Evolutionary conservation across 2,329 filamentous ascomycete species (phyloP).

Genomic region (Furcasterigmium furcatum): DNA sequence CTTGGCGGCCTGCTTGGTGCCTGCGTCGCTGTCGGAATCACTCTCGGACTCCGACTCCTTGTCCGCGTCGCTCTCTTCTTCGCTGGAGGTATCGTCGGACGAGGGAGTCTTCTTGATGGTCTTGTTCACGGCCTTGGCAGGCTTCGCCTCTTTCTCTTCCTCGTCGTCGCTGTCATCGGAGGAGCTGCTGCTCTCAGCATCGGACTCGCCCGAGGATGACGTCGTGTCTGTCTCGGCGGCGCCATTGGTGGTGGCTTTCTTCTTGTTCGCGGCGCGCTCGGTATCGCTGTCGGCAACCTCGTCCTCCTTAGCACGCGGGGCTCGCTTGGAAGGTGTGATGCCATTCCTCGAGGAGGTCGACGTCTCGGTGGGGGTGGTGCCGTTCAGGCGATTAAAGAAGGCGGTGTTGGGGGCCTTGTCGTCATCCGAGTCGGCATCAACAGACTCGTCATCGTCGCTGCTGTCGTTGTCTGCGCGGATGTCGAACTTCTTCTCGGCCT

Average conservation of each 20-base stretch:
- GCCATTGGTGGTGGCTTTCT: conserved; percentile 14
- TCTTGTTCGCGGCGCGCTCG: conserved; percentile 24
- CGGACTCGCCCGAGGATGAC: conserved; percentile 8
- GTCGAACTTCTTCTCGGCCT: conserved; percentile 13
- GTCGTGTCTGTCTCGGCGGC: neutral
- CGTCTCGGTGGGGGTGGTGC: neutral
- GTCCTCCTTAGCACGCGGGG: conserved; percentile 24
- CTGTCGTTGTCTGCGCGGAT: conserved; percentile 11
- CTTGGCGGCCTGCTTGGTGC: conserved; percentile 15
- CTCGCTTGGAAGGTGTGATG: conserved; percentile 8
- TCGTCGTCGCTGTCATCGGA: conserved; percentile 10
- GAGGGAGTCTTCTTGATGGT: conserved; percentile 11
- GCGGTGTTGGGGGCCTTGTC: neutral
- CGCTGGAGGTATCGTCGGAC: conserved; percentile 4
- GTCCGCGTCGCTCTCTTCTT: conserved; percentile 22
- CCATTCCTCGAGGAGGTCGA: conserved; percentile 5
- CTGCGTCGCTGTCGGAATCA: conserved; percentile 19
- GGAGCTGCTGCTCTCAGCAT: conserved; percentile 23
- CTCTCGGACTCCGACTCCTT: conserved; percentile 14
- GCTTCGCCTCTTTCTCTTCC: conserved; percentile 9
- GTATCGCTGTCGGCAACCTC: conserved; percentile 40
- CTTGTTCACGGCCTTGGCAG: conserved; percentile 14
- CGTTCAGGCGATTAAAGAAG: conserved; percentile 8
- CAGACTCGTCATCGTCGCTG: conserved; percentile 14
- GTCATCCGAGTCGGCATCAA: conserved; percentile 18